Conservation (phyloP, 768 basidiomycete species). For the Amylocystis lapponica region DNA sequence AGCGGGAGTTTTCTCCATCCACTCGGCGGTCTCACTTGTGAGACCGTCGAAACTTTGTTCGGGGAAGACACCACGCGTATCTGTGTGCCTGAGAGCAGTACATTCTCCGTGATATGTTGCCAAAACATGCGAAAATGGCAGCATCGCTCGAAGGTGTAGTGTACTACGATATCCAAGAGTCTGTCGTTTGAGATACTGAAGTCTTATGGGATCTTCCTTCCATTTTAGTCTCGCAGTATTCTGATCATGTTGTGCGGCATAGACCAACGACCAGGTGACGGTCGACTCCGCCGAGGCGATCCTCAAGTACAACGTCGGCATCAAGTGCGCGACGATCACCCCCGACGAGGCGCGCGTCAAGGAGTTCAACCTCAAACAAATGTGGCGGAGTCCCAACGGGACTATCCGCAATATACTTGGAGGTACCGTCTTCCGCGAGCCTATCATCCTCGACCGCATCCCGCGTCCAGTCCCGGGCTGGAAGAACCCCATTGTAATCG, state of each 20-base stretch:
- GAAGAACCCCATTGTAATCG: slow-evolving; percentile 94
- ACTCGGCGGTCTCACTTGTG: no score
- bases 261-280: slow-evolving; percentile 95
- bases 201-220: not conserved
- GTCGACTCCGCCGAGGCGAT: slow-evolving; percentile 93
- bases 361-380: slow-evolving; percentile 97
- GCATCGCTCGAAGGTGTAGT: no score
- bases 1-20: no score
- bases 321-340: slow-evolving; percentile 99
- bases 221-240: not conserved
- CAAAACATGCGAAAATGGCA: no score
- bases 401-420: slow-evolving; percentile 98
- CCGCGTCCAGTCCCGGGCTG: slow-evolving; percentile 95
- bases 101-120: no score
- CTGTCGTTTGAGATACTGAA: no score
- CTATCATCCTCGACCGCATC: slow-evolving; percentile 87
- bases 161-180: no score
- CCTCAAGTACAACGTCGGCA: slow-evolving; percentile 89
- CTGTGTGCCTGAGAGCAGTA: no score
- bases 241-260: not conserved
- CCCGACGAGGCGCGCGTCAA: slow-evolving; percentile 94
- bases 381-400: slow-evolving; percentile 98
- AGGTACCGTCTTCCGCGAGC: slow-evolving; percentile 98
- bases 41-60: no score
- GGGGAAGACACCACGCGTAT: no score